These are phyloP conservation scores for Mycena latifolia DNA, from an alignment of 768 basidiomycete genomes.

Conservation along the genomic window DNA sequence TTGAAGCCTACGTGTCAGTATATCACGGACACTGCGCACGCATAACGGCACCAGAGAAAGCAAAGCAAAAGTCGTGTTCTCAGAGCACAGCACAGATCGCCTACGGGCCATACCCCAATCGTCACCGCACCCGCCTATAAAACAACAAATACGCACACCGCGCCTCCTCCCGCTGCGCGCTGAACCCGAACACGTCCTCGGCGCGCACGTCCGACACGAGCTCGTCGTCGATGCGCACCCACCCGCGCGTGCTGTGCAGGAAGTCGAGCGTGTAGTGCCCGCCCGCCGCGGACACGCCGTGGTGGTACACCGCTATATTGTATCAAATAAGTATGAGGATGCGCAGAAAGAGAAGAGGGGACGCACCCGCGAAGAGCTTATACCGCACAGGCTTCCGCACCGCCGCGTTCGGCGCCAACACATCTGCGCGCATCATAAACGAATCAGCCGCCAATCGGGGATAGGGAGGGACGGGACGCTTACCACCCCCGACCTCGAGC, in stretches of 20 bases:
- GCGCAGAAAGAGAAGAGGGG: neutral
- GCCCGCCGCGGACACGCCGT: conserved; percentile 89
- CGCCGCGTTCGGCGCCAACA: conserved; percentile 54
- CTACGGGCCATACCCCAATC: no score
- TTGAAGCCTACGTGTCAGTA: no score
- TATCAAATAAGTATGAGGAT: neutral
- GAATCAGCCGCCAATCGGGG: neutral
- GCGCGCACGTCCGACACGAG: conserved; percentile 78
- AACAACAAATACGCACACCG: conserved; percentile 91
- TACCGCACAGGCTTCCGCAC: conserved; percentile 67
- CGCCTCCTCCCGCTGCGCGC: conserved; percentile 62
- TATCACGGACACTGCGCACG: no score
- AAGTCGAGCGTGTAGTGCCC: conserved; percentile 97
- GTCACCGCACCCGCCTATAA: conserved; percentile 72
- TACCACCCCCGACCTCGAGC: conserved; percentile 80
- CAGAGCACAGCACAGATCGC: no score
- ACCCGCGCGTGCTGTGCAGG: conserved; percentile 81
- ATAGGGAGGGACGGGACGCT: conserved; percentile 35
- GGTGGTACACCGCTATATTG: conserved; percentile 86
- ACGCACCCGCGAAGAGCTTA: conserved; percentile 86
- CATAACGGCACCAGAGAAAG: no score
- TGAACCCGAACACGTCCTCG: conserved; percentile 74
- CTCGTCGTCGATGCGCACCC: conserved; percentile 97
- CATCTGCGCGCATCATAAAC: conserved; percentile 7
- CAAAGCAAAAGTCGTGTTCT: neutral